Evolutionary conservation across 192 early-diverging fungal genomes (phyloP).

Genomic region (Thamnidium elegans): DNA sequence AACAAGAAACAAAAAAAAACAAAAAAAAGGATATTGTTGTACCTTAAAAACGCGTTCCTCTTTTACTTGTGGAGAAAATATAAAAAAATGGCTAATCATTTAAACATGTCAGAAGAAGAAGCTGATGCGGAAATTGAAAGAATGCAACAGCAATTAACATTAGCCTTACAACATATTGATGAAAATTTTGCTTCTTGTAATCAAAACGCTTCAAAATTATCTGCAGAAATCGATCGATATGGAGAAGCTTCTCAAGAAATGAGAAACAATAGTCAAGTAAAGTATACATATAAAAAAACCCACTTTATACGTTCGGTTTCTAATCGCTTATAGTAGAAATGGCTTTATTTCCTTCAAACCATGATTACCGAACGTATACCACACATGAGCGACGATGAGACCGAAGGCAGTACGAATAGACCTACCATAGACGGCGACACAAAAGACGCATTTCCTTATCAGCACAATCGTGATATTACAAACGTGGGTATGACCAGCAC

Average conservation of each 20-base stretch:
- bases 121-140: conserved; percentile 45
- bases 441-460: neutral
- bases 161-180: conserved; percentile 54
- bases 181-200: conserved; percentile 55
- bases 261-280: conserved; percentile 44
- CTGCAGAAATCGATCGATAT: conserved; percentile 49
- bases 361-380: neutral
- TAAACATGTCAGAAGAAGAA: conserved; percentile 32
- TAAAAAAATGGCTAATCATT: too few relatives aligned
- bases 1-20: too few relatives aligned
- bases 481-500: neutral
- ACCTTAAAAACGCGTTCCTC: too few relatives aligned
- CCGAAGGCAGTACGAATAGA: neutral
- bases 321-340: neutral
- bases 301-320: neutral
- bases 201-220: conserved; percentile 46
- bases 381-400: too few relatives aligned
- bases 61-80: too few relatives aligned
- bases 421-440: neutral
- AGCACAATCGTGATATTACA: neutral
- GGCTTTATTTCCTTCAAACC: neutral
- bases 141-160: conserved; percentile 54
- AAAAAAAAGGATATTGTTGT: too few relatives aligned
- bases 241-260: conserved; percentile 42
- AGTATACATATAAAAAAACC: neutral